A percentile compares a stretch with the other conserved stretches of the same genome.
Evolutionary conservation across 768 basidiomycete genomes (phyloP).

Genomic region (Rhodosporidiobolus sp.): DNA sequence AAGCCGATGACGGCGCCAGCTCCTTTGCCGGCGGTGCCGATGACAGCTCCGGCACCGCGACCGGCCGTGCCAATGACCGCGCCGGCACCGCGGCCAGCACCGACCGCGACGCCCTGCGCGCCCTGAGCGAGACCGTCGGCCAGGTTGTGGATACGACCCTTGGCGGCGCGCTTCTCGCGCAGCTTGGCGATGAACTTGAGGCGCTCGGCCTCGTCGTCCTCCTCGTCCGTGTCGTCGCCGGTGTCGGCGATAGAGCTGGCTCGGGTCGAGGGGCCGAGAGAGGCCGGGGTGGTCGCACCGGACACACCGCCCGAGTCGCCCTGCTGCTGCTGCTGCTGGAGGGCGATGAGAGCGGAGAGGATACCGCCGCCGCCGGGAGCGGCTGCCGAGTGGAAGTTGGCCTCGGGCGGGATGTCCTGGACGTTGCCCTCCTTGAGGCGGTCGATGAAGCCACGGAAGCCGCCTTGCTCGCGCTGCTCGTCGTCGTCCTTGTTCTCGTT

Average conservation of each 20-base stretch:
- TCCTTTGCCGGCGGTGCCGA: conserved; percentile 30
- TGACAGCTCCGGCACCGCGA: conserved; percentile 8
- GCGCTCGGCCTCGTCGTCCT: conserved; percentile 42
- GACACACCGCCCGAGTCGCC: conserved; percentile 5
- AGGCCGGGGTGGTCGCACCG: conserved; percentile 40
- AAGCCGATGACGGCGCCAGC: conserved; percentile 21
- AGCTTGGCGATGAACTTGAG: conserved; percentile 39
- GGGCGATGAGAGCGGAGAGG: conserved; percentile 63
- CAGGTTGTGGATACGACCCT: conserved; percentile 14
- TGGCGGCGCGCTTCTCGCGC: conserved; percentile 39
- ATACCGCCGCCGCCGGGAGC: conserved; percentile 55
- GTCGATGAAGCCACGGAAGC: conserved; percentile 29
- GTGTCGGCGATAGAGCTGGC: conserved; percentile 41
- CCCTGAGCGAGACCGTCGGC: conserved; percentile 13
- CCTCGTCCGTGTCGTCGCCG: conserved; percentile 41
- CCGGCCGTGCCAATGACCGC: conserved; percentile 25
- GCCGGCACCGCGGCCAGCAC: conserved; percentile 21
- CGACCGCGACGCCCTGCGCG: conserved; percentile 23
- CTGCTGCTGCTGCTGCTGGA: conserved; percentile 57
- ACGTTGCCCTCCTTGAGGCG: conserved; percentile 35
- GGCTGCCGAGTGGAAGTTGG: conserved; percentile 11
- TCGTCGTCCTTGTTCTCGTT: conserved; percentile 6
- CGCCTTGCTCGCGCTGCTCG: not conserved
- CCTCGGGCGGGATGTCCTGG: conserved; percentile 30
- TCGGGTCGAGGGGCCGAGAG: conserved; percentile 46